These are phyloP conservation scores for Termitomyces bulborhizus DNA, from an alignment of 768 basidiomycete genomes.

Conservation along the genomic window DNA sequence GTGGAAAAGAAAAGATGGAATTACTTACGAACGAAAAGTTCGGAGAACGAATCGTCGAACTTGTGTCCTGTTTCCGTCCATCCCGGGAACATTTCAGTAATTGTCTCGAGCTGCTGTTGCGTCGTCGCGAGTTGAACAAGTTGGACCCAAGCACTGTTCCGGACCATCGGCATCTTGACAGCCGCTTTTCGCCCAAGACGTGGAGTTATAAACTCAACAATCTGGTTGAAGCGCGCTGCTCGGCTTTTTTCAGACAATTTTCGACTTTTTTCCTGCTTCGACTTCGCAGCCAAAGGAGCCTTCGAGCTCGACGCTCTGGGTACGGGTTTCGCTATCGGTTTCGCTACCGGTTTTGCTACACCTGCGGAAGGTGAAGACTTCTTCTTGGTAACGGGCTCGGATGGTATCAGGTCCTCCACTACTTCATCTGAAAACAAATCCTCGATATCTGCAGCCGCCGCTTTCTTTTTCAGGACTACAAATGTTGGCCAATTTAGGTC, in stretches of 20 bases:
- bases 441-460: conserved; percentile 5
- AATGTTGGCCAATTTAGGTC: not conserved
- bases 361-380: not conserved
- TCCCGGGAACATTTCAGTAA: conserved; percentile 40
- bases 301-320: not conserved
- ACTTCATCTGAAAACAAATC: conserved; percentile 10
- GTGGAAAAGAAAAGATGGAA: not conserved
- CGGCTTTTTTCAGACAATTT: conserved; percentile 1
- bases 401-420: conserved; percentile 3
- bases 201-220: conserved; percentile 3
- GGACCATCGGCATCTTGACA: not conserved
- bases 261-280: not conserved
- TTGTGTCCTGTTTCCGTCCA: conserved; percentile 41
- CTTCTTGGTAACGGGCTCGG: not conserved
- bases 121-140: conserved; percentile 40
- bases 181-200: not conserved
- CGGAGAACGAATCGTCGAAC: conserved; percentile 40
- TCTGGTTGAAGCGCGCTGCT: not conserved
- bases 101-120: conserved; percentile 40
- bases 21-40: conserved; percentile 51
- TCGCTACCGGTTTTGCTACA: no score
- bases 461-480: conserved; percentile 10
- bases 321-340: not conserved
- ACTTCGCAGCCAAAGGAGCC: not conserved
- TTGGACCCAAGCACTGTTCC: not conserved